Conservation (phyloP, 352 stramenopile species). For the Globisporangium canariense region DNA sequence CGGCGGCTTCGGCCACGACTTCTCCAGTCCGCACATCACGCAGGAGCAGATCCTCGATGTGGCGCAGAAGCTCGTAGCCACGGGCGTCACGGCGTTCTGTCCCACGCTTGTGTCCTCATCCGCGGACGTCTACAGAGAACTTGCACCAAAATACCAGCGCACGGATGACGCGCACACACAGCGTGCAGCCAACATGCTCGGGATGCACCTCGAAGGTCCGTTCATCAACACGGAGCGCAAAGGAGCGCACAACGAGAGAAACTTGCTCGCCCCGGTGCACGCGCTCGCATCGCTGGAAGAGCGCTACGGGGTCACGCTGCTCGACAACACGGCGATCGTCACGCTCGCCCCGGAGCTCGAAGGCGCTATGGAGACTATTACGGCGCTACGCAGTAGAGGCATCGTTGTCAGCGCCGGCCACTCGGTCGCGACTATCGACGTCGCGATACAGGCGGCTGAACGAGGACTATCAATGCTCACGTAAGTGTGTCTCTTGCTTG, state of each 20-base stretch:
- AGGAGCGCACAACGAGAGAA: slow-evolving; percentile 69
- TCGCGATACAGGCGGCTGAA: slow-evolving; percentile 61
- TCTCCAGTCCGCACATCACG: slow-evolving; percentile 57
- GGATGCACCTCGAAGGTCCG: slow-evolving; percentile 87
- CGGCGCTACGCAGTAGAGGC: slow-evolving; percentile 15
- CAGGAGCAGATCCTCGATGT: slow-evolving; percentile 44
- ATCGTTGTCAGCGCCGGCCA: slow-evolving; percentile 76
- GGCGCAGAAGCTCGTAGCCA: slow-evolving; percentile 44
- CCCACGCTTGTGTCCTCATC: slow-evolving; percentile 87
- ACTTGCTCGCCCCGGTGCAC: slow-evolving; percentile 42
- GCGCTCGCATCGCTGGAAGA: slow-evolving; percentile 46
- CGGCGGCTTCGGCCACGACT: slow-evolving; percentile 85
- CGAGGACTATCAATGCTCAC: slow-evolving; percentile 82
- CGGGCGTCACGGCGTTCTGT: slow-evolving; percentile 83
- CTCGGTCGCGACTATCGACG: slow-evolving; percentile 65
- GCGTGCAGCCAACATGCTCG: slow-evolving; percentile 68
- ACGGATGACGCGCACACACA: slow-evolving; percentile 28
- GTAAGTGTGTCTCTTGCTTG: slow-evolving; percentile 20
- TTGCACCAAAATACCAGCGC: slow-evolving; percentile 49
- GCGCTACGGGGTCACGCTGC: slow-evolving; percentile 38
- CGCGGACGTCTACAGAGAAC: slow-evolving; percentile 46
- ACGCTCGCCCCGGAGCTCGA: slow-evolving; percentile 87
- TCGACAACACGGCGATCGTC: slow-evolving; percentile 70
- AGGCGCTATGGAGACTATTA: slow-evolving; percentile 39
- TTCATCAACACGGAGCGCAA: slow-evolving; percentile 84